These are phyloP conservation scores for Fusarium nodosum DNA, from an alignment of 2,329 filamentous ascomycete genomes.

Conservation along the genomic window DNA sequence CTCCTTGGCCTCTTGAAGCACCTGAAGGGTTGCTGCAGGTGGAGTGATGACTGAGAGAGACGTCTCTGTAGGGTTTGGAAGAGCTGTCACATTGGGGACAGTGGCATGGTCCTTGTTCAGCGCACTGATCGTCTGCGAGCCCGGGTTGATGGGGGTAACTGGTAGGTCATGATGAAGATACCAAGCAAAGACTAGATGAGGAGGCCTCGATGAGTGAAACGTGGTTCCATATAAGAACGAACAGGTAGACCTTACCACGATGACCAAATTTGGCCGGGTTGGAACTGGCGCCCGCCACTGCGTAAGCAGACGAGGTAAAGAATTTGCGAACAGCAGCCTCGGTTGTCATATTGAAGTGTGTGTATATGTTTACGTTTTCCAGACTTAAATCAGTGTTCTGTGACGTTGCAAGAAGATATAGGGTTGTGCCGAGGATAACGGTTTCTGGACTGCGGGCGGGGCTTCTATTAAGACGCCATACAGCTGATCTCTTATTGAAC, in stretches of 20 bases:
- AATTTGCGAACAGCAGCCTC: constrained; percentile 81
- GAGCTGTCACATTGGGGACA: constrained; percentile 72
- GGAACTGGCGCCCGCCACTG: constrained; percentile 90
- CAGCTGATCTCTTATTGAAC: constrained; percentile 22
- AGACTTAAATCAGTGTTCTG: not conserved
- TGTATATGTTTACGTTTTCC: not conserved
- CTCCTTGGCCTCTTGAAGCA: constrained; percentile 82
- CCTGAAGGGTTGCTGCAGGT: constrained; percentile 78
- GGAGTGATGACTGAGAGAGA: constrained; percentile 90
- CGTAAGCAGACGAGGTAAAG: constrained; percentile 83
- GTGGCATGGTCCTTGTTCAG: constrained; percentile 70
- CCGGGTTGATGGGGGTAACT: constrained; percentile 87
- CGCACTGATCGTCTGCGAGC: constrained; percentile 73
- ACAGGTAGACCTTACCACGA: constrained; percentile 70
- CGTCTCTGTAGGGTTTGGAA: constrained; percentile 77
- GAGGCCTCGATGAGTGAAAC: constrained; percentile 8
- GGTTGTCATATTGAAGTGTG: constrained; percentile 65
- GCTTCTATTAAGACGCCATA: constrained; percentile 39
- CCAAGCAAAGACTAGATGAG: constrained; percentile 85
- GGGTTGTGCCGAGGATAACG: constrained; percentile 30
- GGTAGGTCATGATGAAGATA: constrained; percentile 82
- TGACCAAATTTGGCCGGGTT: constrained; percentile 90
- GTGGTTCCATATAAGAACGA: not conserved
- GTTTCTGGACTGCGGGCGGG: constrained; percentile 38
- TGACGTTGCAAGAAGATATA: constrained; percentile 12